Evolutionary conservation across 768 basidiomycete species (phyloP).

Genomic region (Trametes maxima): DNA sequence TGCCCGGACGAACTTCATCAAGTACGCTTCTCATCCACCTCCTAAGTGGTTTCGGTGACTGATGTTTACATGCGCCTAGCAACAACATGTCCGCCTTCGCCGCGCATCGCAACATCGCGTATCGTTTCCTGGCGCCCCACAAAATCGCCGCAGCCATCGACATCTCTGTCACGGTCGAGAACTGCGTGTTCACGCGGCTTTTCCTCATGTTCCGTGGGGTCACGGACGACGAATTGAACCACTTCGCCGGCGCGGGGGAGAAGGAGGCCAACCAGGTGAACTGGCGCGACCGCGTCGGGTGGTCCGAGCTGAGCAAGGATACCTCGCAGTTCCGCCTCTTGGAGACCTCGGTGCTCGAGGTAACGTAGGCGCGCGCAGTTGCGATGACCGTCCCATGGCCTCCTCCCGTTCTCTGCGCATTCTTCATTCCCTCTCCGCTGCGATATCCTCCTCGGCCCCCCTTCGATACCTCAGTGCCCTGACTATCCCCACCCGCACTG

Average conservation of each 20-base stretch:
- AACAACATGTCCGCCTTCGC: slow-evolving; percentile 77
- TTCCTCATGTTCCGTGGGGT: slow-evolving; percentile 88
- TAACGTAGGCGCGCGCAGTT: slow-evolving; percentile 33
- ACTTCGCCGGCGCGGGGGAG: slow-evolving; percentile 79
- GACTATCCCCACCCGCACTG: background rate
- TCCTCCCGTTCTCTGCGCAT: background rate
- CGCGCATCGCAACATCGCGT: slow-evolving; percentile 83
- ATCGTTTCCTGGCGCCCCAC: slow-evolving; percentile 80
- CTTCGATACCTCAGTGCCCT: background rate
- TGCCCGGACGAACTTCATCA: slow-evolving; percentile 81
- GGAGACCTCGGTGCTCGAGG: slow-evolving; percentile 79
- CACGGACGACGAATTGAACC: slow-evolving; percentile 73
- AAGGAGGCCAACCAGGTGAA: slow-evolving; percentile 83
- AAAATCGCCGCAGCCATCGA: slow-evolving; percentile 87
- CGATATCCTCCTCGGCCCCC: slow-evolving; percentile 14
- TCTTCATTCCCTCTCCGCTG: background rate
- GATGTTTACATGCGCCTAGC: slow-evolving; percentile 38
- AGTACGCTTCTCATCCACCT: slow-evolving; percentile 46
- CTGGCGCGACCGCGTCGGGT: slow-evolving; percentile 80
- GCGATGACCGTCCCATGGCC: background rate
- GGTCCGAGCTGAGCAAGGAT: slow-evolving; percentile 82
- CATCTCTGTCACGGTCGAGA: slow-evolving; percentile 79
- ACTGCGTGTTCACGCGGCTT: slow-evolving; percentile 79
- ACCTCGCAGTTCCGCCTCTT: slow-evolving; percentile 72
- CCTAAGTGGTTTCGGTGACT: slow-evolving; percentile 2